These are phyloP conservation scores for Elsinoe ampelina DNA, from an alignment of 2,329 filamentous ascomycete genomes.

Conservation along the genomic window DNA sequence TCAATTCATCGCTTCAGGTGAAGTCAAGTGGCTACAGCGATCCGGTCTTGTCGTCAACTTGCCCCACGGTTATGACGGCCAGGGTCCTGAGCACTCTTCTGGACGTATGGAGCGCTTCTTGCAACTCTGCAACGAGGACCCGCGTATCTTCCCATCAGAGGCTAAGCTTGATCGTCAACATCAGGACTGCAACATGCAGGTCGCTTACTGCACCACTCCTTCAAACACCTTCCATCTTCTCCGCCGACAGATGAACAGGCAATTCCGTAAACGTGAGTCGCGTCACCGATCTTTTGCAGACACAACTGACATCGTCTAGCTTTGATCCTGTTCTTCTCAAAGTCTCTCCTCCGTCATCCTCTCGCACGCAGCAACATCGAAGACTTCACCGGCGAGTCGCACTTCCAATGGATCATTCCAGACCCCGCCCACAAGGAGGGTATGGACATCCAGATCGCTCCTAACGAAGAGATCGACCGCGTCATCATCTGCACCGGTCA, in stretches of 20 bases:
- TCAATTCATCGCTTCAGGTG: slow-evolving; percentile 95
- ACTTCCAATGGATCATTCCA: slow-evolving; percentile 94
- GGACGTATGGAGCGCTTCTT: slow-evolving; percentile 95
- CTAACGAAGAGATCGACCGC: slow-evolving; percentile 80
- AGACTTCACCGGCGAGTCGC: slow-evolving; percentile 81
- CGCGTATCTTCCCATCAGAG: slow-evolving; percentile 75
- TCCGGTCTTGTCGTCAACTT: slow-evolving; percentile 93
- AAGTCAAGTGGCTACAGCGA: slow-evolving; percentile 97
- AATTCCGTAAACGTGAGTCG: slow-evolving; percentile 98
- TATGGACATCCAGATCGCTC: slow-evolving; percentile 51
- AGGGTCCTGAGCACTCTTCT: slow-evolving; percentile 96
- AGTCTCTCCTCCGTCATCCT: slow-evolving; percentile 89
- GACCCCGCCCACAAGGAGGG: slow-evolving; percentile 75
- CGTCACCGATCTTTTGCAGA: slow-evolving; percentile 6
- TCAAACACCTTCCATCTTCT: slow-evolving; percentile 95
- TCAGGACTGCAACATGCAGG: slow-evolving; percentile 99
- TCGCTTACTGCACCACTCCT: slow-evolving; percentile 93
- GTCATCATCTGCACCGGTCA: slow-evolving; percentile 92
- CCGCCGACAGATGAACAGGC: slow-evolving; percentile 94
- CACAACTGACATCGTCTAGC: slow-evolving; percentile 42
- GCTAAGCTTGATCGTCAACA: slow-evolving; percentile 94
- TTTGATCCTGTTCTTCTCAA: slow-evolving; percentile 96
- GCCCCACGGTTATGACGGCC: slow-evolving; percentile 95
- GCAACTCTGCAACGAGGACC: slow-evolving; percentile 94
- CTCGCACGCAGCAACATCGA: slow-evolving; percentile 81